These are phyloP conservation scores for Sclerotinia trifoliorum DNA, from an alignment of 2,329 filamentous ascomycete species.

Conservation along the genomic window DNA sequence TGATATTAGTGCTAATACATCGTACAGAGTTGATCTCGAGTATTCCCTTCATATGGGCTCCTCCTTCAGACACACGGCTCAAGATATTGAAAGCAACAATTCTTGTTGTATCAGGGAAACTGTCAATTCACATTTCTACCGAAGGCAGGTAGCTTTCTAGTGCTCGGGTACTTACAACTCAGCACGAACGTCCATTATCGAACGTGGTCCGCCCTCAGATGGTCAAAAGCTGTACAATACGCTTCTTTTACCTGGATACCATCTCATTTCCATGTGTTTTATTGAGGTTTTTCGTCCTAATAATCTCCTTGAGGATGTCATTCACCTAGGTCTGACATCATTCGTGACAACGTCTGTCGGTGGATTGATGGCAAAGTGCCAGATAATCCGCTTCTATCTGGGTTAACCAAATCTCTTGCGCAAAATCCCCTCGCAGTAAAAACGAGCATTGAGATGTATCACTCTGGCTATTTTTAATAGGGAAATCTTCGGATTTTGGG, in stretches of 20 bases:
- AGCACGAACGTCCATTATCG: no score
- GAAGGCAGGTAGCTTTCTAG: no score
- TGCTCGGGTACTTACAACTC: no score
- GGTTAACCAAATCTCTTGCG: neutral
- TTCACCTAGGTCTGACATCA: conserved; percentile 36
- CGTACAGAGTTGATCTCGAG: no score
- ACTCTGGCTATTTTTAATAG: conserved; percentile 33
- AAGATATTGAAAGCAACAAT: no score
- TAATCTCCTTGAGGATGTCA: conserved; percentile 24
- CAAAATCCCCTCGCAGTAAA: neutral
- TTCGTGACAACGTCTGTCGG: conserved; percentile 36
- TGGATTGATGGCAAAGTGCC: conserved; percentile 16
- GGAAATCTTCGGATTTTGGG: conserved; percentile 22
- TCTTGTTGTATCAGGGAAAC: no score
- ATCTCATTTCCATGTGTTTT: conserved; percentile 32
- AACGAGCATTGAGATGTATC: conserved; percentile 27
- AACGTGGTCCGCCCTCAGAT: conserved; percentile 28
- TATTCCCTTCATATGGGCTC: no score
- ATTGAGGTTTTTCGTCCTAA: conserved; percentile 11
- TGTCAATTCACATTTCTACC: no score
- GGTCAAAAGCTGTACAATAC: conserved; percentile 35
- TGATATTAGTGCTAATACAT: neutral
- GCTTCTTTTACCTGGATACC: conserved; percentile 35
- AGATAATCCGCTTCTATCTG: conserved; percentile 26
- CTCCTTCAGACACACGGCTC: no score